These are phyloP conservation scores for Metschnikowia drakensbergensis DNA, from an alignment of 805 yeast species.

Conservation along the genomic window DNA sequence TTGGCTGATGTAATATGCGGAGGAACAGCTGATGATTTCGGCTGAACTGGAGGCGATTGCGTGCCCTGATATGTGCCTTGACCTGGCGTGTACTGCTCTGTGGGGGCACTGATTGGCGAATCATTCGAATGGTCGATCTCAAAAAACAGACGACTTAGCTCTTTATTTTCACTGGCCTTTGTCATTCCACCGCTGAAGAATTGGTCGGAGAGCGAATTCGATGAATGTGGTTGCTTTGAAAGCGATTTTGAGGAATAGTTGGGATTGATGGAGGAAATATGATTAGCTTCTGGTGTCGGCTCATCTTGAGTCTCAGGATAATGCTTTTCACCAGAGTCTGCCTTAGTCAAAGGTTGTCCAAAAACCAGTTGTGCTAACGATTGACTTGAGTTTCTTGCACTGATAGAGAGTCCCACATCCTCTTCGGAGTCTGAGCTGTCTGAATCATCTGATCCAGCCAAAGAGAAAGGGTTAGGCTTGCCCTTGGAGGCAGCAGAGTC, in stretches of 20 bases:
- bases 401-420: conserved; percentile 38
- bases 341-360: conserved; percentile 21
- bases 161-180: conserved; percentile 8
- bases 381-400: conserved; percentile 39
- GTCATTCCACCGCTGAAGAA: conserved; percentile 31
- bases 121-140: conserved; percentile 8
- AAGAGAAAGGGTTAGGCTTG: conserved; percentile 11
- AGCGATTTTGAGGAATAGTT: conserved; percentile 32
- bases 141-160: conserved; percentile 16
- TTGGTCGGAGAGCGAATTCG: conserved; percentile 36
- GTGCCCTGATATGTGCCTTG: conserved; percentile 11
- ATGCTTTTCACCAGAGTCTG: conserved; percentile 16
- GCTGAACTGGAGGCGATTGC: conserved; percentile 23
- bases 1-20: conserved; percentile 42
- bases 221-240: conserved; percentile 42
- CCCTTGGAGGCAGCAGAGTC: conserved; percentile 13
- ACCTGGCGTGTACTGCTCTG: background rate
- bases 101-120: background rate
- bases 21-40: conserved; percentile 39
- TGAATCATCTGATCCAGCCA: conserved; percentile 12
- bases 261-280: conserved; percentile 30
- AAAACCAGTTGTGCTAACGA: conserved; percentile 42
- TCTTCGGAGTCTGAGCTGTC: conserved; percentile 24
- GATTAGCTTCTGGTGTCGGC: conserved; percentile 26
- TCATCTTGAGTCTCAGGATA: conserved; percentile 20